Conservation (phyloP, 768 basidiomycete genomes). For the Botryobasidium botryosum region DNA sequence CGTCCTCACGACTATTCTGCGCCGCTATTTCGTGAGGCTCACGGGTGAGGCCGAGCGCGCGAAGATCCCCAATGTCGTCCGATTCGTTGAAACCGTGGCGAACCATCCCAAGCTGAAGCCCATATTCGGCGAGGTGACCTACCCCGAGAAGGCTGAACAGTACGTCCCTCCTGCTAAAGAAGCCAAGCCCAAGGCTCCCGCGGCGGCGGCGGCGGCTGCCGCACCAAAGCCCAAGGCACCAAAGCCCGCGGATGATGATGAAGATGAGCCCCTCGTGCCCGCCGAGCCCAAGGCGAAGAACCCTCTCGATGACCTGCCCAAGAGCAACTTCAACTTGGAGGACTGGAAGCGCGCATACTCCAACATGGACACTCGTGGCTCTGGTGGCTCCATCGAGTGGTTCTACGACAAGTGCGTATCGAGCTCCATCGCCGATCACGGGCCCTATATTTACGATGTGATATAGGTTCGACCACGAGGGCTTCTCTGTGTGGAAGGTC, state of each 20-base stretch:
- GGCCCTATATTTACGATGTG: slow-evolving; percentile 3
- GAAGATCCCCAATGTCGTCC: slow-evolving; percentile 58
- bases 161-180: slow-evolving; percentile 55
- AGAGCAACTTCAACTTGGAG: slow-evolving; percentile 74
- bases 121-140: slow-evolving; percentile 42
- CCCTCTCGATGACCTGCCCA: slow-evolving; percentile 83
- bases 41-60: slow-evolving; percentile 51
- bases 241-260: slow-evolving; percentile 43
- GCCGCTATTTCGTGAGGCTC: slow-evolving; percentile 31
- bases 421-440: background rate
- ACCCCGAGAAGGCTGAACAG: slow-evolving; percentile 50
- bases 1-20: slow-evolving; percentile 40
- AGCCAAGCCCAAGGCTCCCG: slow-evolving; percentile 17
- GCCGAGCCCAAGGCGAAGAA: slow-evolving; percentile 86
- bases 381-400: slow-evolving; percentile 79
- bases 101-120: slow-evolving; percentile 66
- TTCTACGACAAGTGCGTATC: slow-evolving; percentile 76
- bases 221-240: slow-evolving; percentile 19
- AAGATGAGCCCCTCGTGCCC: slow-evolving; percentile 55
- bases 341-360: slow-evolving; percentile 98
- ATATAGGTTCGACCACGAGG: slow-evolving; percentile 71
- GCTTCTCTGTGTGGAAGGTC: slow-evolving; percentile 81
- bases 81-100: slow-evolving; percentile 71
- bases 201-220: slow-evolving; percentile 6
- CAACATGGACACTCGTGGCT: slow-evolving; percentile 87